These are phyloP conservation scores for Castanea mollissima DNA, from an alignment of 306 rosid genomes.

Conservation along the genomic window DNA sequence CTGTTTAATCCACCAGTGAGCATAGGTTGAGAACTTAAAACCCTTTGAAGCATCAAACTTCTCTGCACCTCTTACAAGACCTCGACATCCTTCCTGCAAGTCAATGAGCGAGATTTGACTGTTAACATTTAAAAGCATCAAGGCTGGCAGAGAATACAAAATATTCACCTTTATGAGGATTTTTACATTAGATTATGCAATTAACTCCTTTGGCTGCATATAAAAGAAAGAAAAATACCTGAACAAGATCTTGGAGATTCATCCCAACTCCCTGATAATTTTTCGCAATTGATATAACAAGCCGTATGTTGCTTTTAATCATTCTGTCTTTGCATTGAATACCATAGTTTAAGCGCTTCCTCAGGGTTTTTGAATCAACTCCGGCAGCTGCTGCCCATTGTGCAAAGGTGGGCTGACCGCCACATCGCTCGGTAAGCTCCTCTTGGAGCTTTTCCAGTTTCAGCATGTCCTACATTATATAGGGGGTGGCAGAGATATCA, in stretches of 20 bases:
- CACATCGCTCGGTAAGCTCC: slow-evolving; percentile 73
- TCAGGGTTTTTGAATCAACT: slow-evolving; percentile 73
- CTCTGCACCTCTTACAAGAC: slow-evolving; percentile 88
- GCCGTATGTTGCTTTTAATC: slow-evolving; percentile 91
- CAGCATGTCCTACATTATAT: slow-evolving; percentile 64
- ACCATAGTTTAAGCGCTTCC: slow-evolving; percentile 76
- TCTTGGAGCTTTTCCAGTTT: slow-evolving; percentile 81
- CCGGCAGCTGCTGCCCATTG: slow-evolving; percentile 98
- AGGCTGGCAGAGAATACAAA: slow-evolving; percentile 9
- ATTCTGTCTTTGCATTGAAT: slow-evolving; percentile 81
- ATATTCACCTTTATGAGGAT: background rate
- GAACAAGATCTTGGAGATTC: slow-evolving; percentile 96
- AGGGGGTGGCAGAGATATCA: slow-evolving; percentile 26
- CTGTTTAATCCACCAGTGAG: slow-evolving; percentile 99
- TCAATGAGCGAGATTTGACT: slow-evolving; percentile 15
- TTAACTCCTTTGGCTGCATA: background rate
- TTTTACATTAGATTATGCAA: background rate
- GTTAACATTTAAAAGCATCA: slow-evolving; percentile 19
- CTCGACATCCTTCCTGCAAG: slow-evolving; percentile 92
- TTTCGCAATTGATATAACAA: slow-evolving; percentile 94
- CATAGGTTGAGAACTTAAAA: slow-evolving; percentile 97
- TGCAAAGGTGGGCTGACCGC: slow-evolving; percentile 65
- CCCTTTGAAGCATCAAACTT: slow-evolving; percentile 96
- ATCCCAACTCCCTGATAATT: slow-evolving; percentile 88
- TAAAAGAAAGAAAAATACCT: slow-evolving; percentile 47